Base-by-base conservation (phyloP, 768 basidiomycete genomes). In the Pulveroboletus sp. region DNA sequence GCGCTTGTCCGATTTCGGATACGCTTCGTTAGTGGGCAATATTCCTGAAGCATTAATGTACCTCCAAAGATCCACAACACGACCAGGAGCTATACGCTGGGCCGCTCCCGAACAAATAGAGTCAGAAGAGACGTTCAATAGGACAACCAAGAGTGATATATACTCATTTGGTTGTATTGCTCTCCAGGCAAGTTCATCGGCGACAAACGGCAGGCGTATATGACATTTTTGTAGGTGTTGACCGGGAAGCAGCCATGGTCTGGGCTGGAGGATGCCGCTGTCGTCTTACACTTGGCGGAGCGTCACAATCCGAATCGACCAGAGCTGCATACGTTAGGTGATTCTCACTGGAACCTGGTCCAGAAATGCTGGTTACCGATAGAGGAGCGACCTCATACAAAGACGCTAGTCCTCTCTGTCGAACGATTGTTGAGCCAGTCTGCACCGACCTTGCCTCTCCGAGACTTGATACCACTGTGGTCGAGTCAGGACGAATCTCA, bases 1-100 rank as follows among this genome's bases (percentile, higher is more conserved):
- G 0, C 66, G 68, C 10, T 53, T 78, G 6, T 66, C 69, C 29
- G 76, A 78, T n/a, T n/a, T n/a, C n/a, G n/a, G n/a, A n/a, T n/a
- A n/a, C n/a, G n/a, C n/a, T n/a, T n/a, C n/a, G n/a, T n/a, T n/a
- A n/a, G n/a, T n/a, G n/a, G n/a, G n/a, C n/a, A n/a, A n/a, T n/a
- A n/a, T n/a, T n/a, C n/a, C 50, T 0, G 48, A 55, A 38, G 47
- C 31, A 4, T 13, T 39, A 17, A 3, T 5, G 2, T 55, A 55
- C 19, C 50, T 58, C 1, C 50, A 43, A 6, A 34, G 33, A 45
- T 60, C 42, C 60, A 75, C 44, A 58, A 60, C 5, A 67, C 72
- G 19, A 20, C 40, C 56, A 2, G 60, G 59, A 5, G 70, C 75
- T 9, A 62, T 76, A 29, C 69, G 76, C 0, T 78, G 75, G 74